phyloP scores from a whole-genome alignment of 2,329 filamentous ascomycete species.

The Stagonosporopsis tanaceti region DNA sequence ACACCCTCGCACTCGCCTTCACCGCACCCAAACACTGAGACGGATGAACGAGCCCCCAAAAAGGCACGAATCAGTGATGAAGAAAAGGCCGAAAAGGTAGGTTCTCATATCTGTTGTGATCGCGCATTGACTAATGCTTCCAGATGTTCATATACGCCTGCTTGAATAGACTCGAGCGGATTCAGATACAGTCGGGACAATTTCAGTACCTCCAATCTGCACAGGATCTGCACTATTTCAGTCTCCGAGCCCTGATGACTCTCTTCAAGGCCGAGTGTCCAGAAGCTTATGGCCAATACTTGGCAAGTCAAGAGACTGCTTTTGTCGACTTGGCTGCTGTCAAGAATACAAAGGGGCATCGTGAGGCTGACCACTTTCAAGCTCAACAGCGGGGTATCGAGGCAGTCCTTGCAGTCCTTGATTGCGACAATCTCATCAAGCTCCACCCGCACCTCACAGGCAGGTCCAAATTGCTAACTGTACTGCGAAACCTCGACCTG shows the following conservation, averaged over 20 bases:
- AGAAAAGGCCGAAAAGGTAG: not conserved
- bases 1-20: not conserved
- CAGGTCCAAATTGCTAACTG: not conserved
- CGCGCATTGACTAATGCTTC: not conserved
- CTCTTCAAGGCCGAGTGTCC: not conserved
- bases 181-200: not conserved
- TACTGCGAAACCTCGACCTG: not conserved
- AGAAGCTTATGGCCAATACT: not conserved
- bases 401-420: not conserved
- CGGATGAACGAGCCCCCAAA: not conserved
- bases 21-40: not conserved
- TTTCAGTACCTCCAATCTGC: not conserved
- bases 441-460: not conserved
- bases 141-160: not conserved
- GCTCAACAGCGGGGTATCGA: not conserved
- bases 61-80: not conserved
- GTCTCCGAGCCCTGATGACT: not conserved
- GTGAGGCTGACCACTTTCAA: not conserved
- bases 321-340: not conserved
- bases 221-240: not conserved
- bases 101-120: not conserved
- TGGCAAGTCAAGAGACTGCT: not conserved
- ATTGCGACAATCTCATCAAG: not conserved
- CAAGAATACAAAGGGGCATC: not conserved
- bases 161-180: not conserved